A percentile compares a stretch with the other conserved stretches of the same genome.
phyloP scores from a whole-genome alignment of 169 alveolate genomes.

The Plasmodium knowlesi region DNA sequence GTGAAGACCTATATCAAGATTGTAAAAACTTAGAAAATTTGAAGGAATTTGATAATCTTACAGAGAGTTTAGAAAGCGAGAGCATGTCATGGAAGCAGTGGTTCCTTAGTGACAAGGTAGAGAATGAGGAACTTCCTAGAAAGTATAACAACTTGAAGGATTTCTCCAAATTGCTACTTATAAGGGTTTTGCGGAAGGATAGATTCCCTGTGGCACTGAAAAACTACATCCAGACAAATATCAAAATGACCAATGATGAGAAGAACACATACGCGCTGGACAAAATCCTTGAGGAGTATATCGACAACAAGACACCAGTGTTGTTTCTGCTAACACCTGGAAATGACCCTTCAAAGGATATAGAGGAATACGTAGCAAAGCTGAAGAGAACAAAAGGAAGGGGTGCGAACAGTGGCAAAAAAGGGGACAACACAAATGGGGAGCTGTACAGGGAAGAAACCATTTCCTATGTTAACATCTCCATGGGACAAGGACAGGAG shows the following conservation, averaged over 20 bases:
- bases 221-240: constrained; percentile 90
- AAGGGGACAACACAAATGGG: constrained; percentile 21
- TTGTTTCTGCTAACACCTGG: constrained; percentile 96
- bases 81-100: constrained; percentile 88
- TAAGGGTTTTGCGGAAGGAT: constrained; percentile 96
- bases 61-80: constrained; percentile 67
- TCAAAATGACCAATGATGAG: constrained; percentile 93
- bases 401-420: constrained; percentile 14
- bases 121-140: constrained; percentile 95
- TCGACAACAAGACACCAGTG: constrained; percentile 93
- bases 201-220: constrained; percentile 94
- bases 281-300: constrained; percentile 92
- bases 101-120: constrained; percentile 96
- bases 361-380: constrained; percentile 83
- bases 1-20: constrained; percentile 64
- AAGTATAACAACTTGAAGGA: constrained; percentile 90
- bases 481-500: constrained; percentile 99
- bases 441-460: constrained; percentile 82
- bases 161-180: constrained; percentile 93
- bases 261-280: constrained; percentile 92
- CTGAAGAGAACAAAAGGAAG: not conserved
- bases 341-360: constrained; percentile 94
- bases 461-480: constrained; percentile 94
- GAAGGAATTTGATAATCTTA: constrained; percentile 57
- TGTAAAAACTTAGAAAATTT: constrained; percentile 65